Evolutionary conservation across 2,329 filamentous ascomycete species (phyloP).

Genomic region (Claviceps quebecensis): DNA sequence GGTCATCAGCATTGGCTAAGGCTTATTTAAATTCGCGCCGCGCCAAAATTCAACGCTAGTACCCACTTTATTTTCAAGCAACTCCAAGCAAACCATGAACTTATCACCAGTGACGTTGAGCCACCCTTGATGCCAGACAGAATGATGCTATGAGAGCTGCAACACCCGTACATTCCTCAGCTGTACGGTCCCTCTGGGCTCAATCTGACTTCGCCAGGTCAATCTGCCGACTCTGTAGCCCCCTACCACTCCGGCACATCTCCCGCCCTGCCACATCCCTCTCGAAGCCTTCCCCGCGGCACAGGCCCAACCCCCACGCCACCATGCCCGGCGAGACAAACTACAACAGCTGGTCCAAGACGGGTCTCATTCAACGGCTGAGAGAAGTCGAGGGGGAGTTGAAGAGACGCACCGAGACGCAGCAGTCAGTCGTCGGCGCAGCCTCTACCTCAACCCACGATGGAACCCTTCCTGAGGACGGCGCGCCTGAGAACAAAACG

Average conservation of each 20-base stretch:
- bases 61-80: neutral
- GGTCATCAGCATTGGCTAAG: too few relatives aligned
- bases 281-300: neutral
- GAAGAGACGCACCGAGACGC: constrained; percentile 24
- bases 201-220: constrained; percentile 12
- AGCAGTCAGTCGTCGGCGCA: constrained; percentile 16
- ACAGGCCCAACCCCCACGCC: neutral
- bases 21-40: too few relatives aligned
- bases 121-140: neutral
- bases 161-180: constrained; percentile 14
- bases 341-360: constrained; percentile 55
- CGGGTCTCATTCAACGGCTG: constrained; percentile 55
- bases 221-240: constrained; percentile 7
- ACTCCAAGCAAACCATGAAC: too few relatives aligned
- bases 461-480: neutral
- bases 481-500: neutral
- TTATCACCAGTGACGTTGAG: neutral
- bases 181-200: constrained; percentile 13
- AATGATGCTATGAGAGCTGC: constrained; percentile 1
- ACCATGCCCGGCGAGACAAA: constrained; percentile 22
- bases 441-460: neutral
- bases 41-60: neutral
- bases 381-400: constrained; percentile 53
- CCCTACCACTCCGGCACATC: neutral
- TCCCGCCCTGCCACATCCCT: constrained; percentile 7